Evolutionary conservation across 192 early-diverging fungal genomes (phyloP).

Genomic region (Spizellomyces punctatus): DNA sequence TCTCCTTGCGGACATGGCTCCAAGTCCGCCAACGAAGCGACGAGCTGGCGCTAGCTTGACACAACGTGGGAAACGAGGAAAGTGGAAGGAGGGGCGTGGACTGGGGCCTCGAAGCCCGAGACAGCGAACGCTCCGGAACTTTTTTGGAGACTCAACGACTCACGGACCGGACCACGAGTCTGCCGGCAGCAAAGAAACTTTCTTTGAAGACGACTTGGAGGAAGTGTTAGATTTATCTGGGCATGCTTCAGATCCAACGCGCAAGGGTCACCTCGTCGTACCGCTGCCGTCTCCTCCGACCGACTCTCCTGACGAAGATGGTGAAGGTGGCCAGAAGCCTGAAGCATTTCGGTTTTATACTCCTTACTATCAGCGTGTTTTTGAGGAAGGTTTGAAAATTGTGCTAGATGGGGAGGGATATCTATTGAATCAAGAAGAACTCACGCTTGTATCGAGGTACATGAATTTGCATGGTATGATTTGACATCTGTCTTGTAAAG

Average conservation of each 20-base stretch:
- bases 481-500: too few species aligned
- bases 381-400: conserved; percentile 16
- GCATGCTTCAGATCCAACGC: too few species aligned
- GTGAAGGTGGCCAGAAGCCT: neutral
- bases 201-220: neutral
- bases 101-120: neutral
- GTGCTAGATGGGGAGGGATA: conserved; percentile 13
- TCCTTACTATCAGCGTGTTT: conserved; percentile 33
- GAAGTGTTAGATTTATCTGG: neutral
- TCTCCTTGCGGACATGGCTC: too few species aligned
- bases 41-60: too few species aligned
- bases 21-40: too few species aligned
- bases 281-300: neutral
- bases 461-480: neutral
- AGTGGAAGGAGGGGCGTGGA: too few species aligned
- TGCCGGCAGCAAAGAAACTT: neutral
- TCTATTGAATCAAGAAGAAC: conserved; percentile 8
- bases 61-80: too few species aligned
- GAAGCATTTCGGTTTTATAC: neutral
- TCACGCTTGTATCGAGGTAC: neutral
- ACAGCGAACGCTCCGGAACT: neutral
- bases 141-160: neutral
- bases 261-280: neutral
- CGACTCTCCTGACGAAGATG: neutral
- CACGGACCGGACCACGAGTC: neutral